A percentile compares a stretch with the other conserved stretches of the same genome.
These are phyloP conservation scores for Aspergillus aculeatinus DNA, from an alignment of 2,329 filamentous ascomycete species.

Conservation along the genomic window DNA sequence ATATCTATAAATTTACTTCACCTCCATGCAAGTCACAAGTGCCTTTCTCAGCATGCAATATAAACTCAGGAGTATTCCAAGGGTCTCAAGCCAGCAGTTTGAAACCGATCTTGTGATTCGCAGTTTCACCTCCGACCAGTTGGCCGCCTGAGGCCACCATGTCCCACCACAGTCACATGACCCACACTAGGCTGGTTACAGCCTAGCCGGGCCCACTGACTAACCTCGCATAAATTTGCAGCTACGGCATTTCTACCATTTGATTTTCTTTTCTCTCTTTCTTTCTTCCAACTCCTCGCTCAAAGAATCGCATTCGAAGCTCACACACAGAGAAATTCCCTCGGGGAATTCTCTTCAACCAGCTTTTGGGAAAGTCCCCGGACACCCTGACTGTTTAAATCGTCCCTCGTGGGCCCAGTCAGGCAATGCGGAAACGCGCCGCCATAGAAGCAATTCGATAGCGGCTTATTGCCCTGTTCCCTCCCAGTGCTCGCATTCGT, in stretches of 20 bases:
- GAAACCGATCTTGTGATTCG: too few relatives aligned
- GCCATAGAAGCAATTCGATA: constrained; percentile 90
- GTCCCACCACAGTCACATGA: background rate
- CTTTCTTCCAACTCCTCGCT: constrained; percentile 75
- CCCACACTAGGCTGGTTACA: constrained; percentile 11
- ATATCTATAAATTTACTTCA: background rate
- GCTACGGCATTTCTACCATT: constrained; percentile 22
- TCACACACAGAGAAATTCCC: constrained; percentile 74
- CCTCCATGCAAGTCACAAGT: background rate
- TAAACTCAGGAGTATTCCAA: too few relatives aligned
- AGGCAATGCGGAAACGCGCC: constrained; percentile 91
- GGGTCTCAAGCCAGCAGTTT: too few relatives aligned
- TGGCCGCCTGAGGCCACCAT: background rate
- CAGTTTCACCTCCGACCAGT: background rate
- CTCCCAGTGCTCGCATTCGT: constrained; percentile 47
- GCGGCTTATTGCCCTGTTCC: constrained; percentile 72
- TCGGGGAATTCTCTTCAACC: constrained; percentile 41
- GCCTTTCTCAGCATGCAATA: background rate
- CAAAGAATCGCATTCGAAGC: constrained; percentile 99
- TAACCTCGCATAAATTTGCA: constrained; percentile 12
- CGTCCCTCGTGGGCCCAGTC: constrained; percentile 36
- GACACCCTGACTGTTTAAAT: constrained; percentile 62
- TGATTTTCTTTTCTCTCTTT: constrained; percentile 36
- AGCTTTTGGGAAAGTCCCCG: constrained; percentile 99
- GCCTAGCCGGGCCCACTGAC: constrained; percentile 26